phyloP scores from a whole-genome alignment of 805 yeast species.

The Nakazawaea sp. region DNA sequence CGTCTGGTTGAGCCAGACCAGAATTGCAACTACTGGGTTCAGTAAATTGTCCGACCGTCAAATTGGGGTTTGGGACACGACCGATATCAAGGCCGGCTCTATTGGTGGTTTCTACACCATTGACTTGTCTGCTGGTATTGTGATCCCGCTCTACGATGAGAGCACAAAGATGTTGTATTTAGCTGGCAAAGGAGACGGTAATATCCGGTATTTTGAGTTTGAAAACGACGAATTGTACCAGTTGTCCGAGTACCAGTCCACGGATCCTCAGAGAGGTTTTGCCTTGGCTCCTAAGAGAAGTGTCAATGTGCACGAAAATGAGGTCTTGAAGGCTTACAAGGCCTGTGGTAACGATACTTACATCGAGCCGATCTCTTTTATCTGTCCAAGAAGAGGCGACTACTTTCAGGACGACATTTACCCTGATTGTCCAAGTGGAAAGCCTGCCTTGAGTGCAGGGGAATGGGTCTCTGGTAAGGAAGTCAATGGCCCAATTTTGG shows the following conservation, averaged over 20 bases:
- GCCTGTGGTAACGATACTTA: slow-evolving; percentile 69
- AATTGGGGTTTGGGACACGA: slow-evolving; percentile 87
- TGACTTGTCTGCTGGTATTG: slow-evolving; percentile 88
- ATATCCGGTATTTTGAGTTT: slow-evolving; percentile 88
- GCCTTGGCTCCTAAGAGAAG: slow-evolving; percentile 82
- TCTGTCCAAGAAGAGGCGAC: slow-evolving; percentile 92
- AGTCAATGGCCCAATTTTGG: slow-evolving; percentile 75
- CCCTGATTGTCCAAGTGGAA: slow-evolving; percentile 80
- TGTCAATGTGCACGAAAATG: slow-evolving; percentile 77
- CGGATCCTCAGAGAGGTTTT: slow-evolving; percentile 94
- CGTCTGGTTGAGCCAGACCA: slow-evolving; percentile 81
- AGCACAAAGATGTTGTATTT: slow-evolving; percentile 73
- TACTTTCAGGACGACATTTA: slow-evolving; percentile 88
- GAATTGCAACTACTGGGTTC: slow-evolving; percentile 91
- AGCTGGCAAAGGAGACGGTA: slow-evolving; percentile 98
- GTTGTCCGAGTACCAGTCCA: slow-evolving; percentile 82
- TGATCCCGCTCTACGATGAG: slow-evolving; percentile 87
- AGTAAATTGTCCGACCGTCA: slow-evolving; percentile 91
- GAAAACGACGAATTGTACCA: slow-evolving; percentile 77
- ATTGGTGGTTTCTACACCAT: slow-evolving; percentile 82
- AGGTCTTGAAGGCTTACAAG: slow-evolving; percentile 75
- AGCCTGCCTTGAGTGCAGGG: slow-evolving; percentile 70
- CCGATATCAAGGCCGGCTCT: slow-evolving; percentile 70
- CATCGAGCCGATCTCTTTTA: slow-evolving; percentile 88
- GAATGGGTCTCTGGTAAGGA: slow-evolving; percentile 79